Base-by-base conservation (phyloP, 2,329 filamentous ascomycete genomes). In the Parascedosporium putredinis region DNA sequence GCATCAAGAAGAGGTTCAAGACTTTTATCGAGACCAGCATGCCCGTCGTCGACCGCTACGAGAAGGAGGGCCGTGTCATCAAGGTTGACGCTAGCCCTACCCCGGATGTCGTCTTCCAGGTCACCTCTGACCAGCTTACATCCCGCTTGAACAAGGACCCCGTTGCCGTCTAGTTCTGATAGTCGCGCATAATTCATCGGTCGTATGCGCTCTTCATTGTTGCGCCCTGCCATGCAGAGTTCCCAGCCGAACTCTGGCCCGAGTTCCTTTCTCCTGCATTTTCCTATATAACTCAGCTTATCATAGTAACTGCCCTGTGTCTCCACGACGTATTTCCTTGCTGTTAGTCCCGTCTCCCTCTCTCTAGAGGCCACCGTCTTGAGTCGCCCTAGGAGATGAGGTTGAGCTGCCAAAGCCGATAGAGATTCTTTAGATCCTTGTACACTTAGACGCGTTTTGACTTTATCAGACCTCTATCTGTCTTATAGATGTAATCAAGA, bases 21-120 rank as follows among this genome's bases (percentile, higher is more conserved):
- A 90, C 85, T 3, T 98, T 97, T 63, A 73, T 94, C 59, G 89
- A 97, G 69, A 95, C 89, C 2, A 95, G 88, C 70, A 96, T 97
- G 91, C 93, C 93, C 23, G 93, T 97, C 44, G 88, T 98, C 50
- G 78, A 95, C 58, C 80, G 88, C 64, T 97, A 86, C 65, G 82
- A 84, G 61, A 73, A 74, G 59, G 74, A 90, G 68, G 81, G 79
- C 59, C 83, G 83, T 63, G 88, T 97, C 14, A 79, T 95, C 64
- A 86, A 83, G 70, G 76, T 97, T 42, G 74, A 83, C 58, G 88
- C 90, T 25, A 84, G 81, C 23, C 76, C 79, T 40, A 60, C 68
- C 6, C 83, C 87, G 2, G 81, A 87, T 24, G 75, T 63, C 24
- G 80, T 84, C 45, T 81, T 76, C 59, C 62, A 63, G 55, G 70